These are phyloP conservation scores for Piper longum DNA, from an alignment of 164 flowering plant genomes.

Conservation along the genomic window DNA sequence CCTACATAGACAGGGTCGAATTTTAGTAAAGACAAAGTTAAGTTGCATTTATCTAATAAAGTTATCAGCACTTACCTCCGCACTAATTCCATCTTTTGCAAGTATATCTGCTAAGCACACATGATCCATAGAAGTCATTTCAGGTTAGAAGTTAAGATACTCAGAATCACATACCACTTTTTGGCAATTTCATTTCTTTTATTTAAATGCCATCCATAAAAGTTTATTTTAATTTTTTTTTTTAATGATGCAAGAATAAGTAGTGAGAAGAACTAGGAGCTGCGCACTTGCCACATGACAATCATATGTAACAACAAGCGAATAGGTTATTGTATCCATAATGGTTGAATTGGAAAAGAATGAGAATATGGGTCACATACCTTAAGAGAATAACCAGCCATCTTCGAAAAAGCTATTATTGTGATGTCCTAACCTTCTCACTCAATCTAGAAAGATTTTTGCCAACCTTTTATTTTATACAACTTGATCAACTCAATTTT, in stretches of 20 bases:
- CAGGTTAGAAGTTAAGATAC: not conserved
- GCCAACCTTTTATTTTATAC: not conserved
- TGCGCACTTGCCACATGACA: not conserved
- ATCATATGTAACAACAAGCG: too few relatives aligned
- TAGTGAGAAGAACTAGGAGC: not conserved
- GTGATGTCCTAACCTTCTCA: slow-evolving; percentile 79
- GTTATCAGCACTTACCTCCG: slow-evolving; percentile 47
- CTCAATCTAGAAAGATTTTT: slow-evolving; percentile 44
- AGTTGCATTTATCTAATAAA: not conserved
- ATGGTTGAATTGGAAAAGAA: not conserved
- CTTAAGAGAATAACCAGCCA: slow-evolving; percentile 86
- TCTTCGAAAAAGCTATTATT: slow-evolving; percentile 76
- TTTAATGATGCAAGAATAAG: not conserved
- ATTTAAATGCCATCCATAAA: too few relatives aligned
- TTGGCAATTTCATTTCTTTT: too few relatives aligned
- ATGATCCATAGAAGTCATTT: not conserved
- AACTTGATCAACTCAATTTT: not conserved
- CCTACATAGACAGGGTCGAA: slow-evolving; percentile 23
- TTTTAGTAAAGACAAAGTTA: not conserved
- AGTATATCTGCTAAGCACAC: slow-evolving; percentile 86
- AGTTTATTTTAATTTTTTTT: too few relatives aligned
- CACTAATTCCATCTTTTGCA: slow-evolving; percentile 81
- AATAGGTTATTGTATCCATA: not conserved
- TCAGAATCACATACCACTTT: too few relatives aligned
- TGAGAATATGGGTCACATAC: slow-evolving; percentile 20